Evolutionary conservation across 1,284 basidiomycete species (phyloP).

Genomic region (Sparassis latifolia): DNA sequence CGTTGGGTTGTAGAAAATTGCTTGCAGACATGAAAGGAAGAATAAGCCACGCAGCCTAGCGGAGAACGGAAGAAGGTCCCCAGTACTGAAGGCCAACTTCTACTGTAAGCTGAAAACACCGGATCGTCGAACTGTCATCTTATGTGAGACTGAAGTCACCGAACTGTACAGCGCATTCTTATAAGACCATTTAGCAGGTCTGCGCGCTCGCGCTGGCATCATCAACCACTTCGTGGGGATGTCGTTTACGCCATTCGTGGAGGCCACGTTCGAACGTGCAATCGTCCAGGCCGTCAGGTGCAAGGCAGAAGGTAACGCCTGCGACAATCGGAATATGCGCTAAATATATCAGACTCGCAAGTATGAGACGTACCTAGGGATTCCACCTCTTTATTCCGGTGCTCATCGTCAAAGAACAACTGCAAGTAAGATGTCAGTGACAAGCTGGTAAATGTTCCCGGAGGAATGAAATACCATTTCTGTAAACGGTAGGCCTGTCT

Average conservation of each 20-base stretch:
- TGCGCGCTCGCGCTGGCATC: no score
- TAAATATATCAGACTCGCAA: no score
- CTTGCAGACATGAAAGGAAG: no score
- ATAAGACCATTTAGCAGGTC: no score
- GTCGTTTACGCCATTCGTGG: slow-evolving; percentile 49
- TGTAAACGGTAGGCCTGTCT: slow-evolving; percentile 76
- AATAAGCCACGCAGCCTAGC: no score
- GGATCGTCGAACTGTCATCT: no score
- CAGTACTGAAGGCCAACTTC: no score
- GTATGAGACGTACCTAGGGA: slow-evolving; percentile 41
- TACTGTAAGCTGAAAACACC: no score
- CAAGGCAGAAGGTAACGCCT: slow-evolving; percentile 71
- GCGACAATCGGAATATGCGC: neutral
- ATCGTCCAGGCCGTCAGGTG: slow-evolving; percentile 45
- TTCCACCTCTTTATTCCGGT: slow-evolving; percentile 72
- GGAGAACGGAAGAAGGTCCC: no score
- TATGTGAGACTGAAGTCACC: no score
- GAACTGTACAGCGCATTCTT: no score
- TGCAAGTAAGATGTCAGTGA: slow-evolving; percentile 18
- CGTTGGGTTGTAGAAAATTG: no score
- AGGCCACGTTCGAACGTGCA: slow-evolving; percentile 57
- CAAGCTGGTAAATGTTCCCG: neutral
- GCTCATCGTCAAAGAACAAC: slow-evolving; percentile 85
- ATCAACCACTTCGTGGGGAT: slow-evolving; percentile 24
- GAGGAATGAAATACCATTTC: slow-evolving; percentile 59